Conservation (phyloP, 2,329 filamentous ascomycete species). For the Fusarium piperis region DNA sequence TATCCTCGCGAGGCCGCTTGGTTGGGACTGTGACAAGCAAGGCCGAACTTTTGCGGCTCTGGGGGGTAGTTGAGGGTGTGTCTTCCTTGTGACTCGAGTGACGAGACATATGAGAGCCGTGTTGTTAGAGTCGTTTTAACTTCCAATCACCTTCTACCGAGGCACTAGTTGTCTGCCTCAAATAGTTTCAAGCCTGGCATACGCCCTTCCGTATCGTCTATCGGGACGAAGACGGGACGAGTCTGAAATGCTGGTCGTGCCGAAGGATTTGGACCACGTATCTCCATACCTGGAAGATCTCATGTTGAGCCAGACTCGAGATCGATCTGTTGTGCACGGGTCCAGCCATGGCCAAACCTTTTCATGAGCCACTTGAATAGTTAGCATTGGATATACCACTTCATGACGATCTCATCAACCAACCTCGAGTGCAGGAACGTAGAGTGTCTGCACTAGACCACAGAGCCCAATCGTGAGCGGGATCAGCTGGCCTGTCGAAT, state of each 20-base stretch:
- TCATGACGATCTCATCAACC: accelerated
- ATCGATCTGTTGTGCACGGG: neutral
- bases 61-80: no score
- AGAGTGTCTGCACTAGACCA: neutral
- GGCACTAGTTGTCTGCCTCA: neutral
- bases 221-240: neutral
- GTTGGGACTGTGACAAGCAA: neutral
- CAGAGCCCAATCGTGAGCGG: neutral
- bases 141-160: neutral
- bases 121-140: neutral
- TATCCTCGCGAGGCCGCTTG: neutral
- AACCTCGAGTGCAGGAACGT: neutral
- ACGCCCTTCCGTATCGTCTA: neutral
- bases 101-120: neutral
- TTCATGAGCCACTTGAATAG: neutral
- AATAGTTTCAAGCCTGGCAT: neutral
- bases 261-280: neutral
- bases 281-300: neutral
- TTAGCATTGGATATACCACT: accelerated
- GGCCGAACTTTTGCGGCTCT: neutral
- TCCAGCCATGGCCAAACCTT: neutral
- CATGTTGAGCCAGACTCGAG: neutral
- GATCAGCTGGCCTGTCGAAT: neutral
- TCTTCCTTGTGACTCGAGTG: neutral
- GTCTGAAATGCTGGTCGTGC: accelerated